Percentiles rank a stretch among this genome's conserved stretches.
Conservation (phyloP, 208 protist genomes). For the Leishmania mexicana region DNA sequence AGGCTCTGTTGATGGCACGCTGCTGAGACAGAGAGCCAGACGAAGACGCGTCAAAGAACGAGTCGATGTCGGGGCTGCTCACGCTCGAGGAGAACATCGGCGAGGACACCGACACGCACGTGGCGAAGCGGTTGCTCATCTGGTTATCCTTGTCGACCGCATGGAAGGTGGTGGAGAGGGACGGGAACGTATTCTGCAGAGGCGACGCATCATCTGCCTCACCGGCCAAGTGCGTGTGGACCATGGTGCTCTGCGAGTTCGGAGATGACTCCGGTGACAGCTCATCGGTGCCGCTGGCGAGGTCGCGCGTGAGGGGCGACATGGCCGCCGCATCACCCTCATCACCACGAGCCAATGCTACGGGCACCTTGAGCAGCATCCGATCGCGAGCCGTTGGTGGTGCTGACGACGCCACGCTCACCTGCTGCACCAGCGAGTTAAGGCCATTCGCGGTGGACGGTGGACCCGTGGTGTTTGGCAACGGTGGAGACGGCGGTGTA, state of each 20-base stretch:
- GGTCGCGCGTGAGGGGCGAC: neutral
- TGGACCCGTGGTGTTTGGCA: neutral
- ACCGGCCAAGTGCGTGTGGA: constrained; percentile 11
- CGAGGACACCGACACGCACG: constrained; percentile 35
- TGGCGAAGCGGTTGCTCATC: constrained; percentile 37
- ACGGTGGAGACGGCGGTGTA: constrained; percentile 19
- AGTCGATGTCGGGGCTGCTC: constrained; percentile 19
- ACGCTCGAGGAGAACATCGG: neutral
- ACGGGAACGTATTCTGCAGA: constrained; percentile 4
- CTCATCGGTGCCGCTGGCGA: neutral
- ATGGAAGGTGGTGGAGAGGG: constrained; percentile 12
- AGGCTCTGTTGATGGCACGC: constrained; percentile 11
- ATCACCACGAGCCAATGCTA: neutral
- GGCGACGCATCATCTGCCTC: neutral
- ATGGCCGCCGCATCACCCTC: neutral
- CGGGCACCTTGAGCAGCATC: neutral
- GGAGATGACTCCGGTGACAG: constrained; percentile 4
- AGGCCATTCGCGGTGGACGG: neutral
- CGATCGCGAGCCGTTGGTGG: constrained; percentile 5
- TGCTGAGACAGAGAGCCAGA: constrained; percentile 3
- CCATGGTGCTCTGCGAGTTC: constrained; percentile 15
- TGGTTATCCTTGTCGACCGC: constrained; percentile 3
- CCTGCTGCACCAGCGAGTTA: neutral
- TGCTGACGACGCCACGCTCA: neutral
- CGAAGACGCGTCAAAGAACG: constrained; percentile 13